phyloP scores from a whole-genome alignment of 2,329 filamentous ascomycete genomes.

The Stromatinia cepivora region DNA sequence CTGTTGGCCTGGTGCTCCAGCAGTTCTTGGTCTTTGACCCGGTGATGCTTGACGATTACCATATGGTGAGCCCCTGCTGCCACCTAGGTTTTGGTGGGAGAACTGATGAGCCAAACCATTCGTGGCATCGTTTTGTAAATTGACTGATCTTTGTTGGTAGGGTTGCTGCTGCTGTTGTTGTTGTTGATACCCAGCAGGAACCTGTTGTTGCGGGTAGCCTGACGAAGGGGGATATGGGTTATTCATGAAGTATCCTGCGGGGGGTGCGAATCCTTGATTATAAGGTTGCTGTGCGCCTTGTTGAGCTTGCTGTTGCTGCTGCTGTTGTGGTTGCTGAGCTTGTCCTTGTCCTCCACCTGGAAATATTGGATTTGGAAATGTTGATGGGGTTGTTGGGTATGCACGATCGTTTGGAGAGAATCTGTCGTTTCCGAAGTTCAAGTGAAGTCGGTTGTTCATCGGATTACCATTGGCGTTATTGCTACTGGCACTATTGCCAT shows the following conservation, averaged over 20 bases:
- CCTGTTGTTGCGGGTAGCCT: constrained; percentile 52
- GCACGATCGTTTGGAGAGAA: constrained; percentile 65
- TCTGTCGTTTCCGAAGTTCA: constrained; percentile 50
- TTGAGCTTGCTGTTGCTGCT: constrained; percentile 42
- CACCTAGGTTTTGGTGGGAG: constrained; percentile 89
- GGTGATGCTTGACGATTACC: constrained; percentile 65
- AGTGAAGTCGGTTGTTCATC: constrained; percentile 36
- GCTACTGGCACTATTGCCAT: constrained; percentile 24
- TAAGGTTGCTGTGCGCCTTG: constrained; percentile 47
- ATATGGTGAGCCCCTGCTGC: constrained; percentile 69
- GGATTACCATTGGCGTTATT: constrained; percentile 26
- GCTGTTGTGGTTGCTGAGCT: constrained; percentile 42
- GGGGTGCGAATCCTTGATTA: constrained; percentile 47
- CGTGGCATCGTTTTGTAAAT: constrained; percentile 76
- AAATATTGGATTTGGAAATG: constrained; percentile 85
- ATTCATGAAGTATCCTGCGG: constrained; percentile 60
- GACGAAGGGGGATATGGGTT: constrained; percentile 47
- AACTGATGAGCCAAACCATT: constrained; percentile 94
- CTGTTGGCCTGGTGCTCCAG: constrained; percentile 66
- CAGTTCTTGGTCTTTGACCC: constrained; percentile 78
- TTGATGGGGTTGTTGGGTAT: constrained; percentile 89
- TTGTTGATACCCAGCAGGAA: constrained; percentile 48
- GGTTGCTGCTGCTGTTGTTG: constrained; percentile 52
- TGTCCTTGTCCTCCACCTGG: constrained; percentile 36
- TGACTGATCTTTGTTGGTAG: constrained; percentile 49